Evolutionary conservation across 306 rosid genomes (phyloP), one percentile per base, ranked within the genome.

Genomic region (cucumber (Cucumis sativus)): DNA sequence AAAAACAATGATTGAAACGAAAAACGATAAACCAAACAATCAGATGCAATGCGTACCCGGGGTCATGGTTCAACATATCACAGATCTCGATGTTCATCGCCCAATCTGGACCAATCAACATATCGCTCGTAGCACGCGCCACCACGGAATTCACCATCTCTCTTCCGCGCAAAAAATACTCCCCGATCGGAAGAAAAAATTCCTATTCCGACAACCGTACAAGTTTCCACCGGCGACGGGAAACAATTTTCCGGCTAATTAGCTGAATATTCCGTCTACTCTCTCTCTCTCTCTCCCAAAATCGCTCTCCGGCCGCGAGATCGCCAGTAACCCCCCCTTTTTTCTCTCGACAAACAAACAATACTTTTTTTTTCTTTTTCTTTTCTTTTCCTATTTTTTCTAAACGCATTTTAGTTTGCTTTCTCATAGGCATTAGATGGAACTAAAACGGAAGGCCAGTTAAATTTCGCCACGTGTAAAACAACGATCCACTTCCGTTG

Each of bases 81-180:
- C 99, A 96, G 91, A 96, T 96, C 92, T 96, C 99, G 79, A 96
- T 79, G 85, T 96, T 96, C 98, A 88, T 88, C 63, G 98, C 98
- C 99, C 99, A 96, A 82, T 96, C 99, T 80, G 99, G 99, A 75
- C 99, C 99, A 74, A 96, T 85, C 69, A 96, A 96, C 96, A 88
- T 82, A 86, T 88, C 96, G 88, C 89, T 92, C 65, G 98, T 89
- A 81, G 98, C 99, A 80, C 98, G 93, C 63, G 89, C 99, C 79
- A 92, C 99, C 88, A 91, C 83, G n/a, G 93, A 79, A 80, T 88
- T 89, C 91, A 89, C 99, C 99, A 96, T 96, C 79, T 54, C 80
- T 82, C 64, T 66, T 52, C 55, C 79, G 21, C 66, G 63, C 47
- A 40, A 66, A n/a, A 21, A 62, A 33, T 23, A 84, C 68, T 68